These are phyloP conservation scores for Hericium alpestre DNA, from an alignment of 768 basidiomycete species.

Conservation along the genomic window DNA sequence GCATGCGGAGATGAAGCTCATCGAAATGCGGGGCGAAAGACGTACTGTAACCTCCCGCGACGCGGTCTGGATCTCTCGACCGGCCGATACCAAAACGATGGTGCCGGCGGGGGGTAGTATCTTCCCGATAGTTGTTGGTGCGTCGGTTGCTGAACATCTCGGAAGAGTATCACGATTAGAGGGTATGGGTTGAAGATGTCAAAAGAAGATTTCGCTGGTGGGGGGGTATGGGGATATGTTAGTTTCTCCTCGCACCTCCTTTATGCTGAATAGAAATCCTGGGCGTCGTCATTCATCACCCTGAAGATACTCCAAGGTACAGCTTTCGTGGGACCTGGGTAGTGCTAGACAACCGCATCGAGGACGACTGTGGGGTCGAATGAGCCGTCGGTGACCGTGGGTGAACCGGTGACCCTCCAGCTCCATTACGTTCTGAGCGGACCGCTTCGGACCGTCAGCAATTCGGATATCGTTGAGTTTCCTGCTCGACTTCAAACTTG, in stretches of 20 bases:
- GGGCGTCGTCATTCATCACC: not conserved
- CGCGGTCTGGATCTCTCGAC: constrained; percentile 30
- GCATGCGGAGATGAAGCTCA: not conserved
- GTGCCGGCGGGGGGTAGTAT: constrained; percentile 5
- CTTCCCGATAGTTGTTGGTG: not conserved
- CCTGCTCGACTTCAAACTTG: not conserved
- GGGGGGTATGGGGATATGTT: not conserved
- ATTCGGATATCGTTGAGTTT: not conserved
- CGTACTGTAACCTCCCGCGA: constrained; percentile 41
- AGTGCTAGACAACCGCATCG: not conserved
- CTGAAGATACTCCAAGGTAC: not conserved
- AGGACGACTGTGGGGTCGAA: not conserved
- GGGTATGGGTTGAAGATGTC: not conserved
- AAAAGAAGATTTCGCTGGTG: not conserved
- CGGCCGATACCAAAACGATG: constrained; percentile 1
- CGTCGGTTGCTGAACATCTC: constrained; percentile 4
- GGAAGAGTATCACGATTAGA: not conserved
- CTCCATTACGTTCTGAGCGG: not conserved
- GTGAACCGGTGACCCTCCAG: not conserved
- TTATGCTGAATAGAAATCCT: not conserved
- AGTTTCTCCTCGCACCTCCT: not conserved
- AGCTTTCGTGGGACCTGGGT: not conserved
- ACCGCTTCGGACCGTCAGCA: not conserved
- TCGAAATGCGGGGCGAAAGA: not conserved
- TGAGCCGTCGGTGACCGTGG: not conserved